Evolutionary conservation across 768 basidiomycete species (phyloP).

Genomic region (Termitomyces heimii): DNA sequence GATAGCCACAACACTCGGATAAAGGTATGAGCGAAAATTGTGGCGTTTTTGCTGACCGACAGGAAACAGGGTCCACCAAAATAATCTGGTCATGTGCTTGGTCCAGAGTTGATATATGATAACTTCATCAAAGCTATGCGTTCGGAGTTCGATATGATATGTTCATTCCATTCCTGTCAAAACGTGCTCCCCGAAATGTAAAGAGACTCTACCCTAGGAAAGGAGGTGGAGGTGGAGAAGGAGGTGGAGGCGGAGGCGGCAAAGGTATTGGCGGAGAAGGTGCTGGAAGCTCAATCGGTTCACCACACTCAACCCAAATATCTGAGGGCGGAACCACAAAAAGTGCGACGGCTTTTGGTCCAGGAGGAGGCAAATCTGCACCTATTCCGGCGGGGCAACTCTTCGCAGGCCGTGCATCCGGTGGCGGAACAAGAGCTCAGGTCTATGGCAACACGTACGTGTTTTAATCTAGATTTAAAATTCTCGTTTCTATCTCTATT

Average conservation of each 20-base stretch:
- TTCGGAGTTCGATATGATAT: slow-evolving; percentile 17
- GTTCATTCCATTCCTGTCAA: slow-evolving; percentile 24
- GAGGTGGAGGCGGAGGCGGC: not conserved
- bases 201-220: slow-evolving; percentile 18
- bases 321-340: slow-evolving; percentile 7
- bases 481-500: not conserved
- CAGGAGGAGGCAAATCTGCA: slow-evolving; percentile 18
- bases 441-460: slow-evolving; percentile 34
- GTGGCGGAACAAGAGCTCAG: slow-evolving; percentile 38
- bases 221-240: slow-evolving; percentile 19
- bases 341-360: slow-evolving; percentile 11
- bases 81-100: not conserved
- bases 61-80: too few relatives aligned
- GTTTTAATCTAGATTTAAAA: not conserved
- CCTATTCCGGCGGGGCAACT: slow-evolving; percentile 30
- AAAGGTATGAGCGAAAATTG: not conserved
- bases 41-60: not conserved
- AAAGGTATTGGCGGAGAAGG: slow-evolving; percentile 1
- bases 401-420: slow-evolving; percentile 34
- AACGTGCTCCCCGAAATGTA: not conserved
- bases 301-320: slow-evolving; percentile 6
- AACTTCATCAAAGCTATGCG: not conserved
- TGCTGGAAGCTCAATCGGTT: not conserved
- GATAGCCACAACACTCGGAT: too few relatives aligned
- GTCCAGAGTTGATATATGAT: too few relatives aligned